Evolutionary conservation across 2,329 filamentous ascomycete species (phyloP), one percentile per base, ranked within the genome.

Genomic region (Fusarium anguioides): DNA sequence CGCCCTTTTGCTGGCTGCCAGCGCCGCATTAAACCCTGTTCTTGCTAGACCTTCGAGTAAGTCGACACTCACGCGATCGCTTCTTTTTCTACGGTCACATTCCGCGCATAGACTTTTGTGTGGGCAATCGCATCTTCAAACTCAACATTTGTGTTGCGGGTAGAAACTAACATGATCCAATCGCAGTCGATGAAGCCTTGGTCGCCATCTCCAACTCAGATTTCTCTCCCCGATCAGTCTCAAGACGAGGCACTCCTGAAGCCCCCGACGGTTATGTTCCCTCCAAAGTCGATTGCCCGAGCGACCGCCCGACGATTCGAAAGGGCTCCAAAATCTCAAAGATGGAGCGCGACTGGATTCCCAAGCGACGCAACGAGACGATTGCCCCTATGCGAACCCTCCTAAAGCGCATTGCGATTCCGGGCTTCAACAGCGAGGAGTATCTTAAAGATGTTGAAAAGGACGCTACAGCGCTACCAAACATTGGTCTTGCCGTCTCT

Each of bases 401-500:
- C 68, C 83, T 98, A 49, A 81, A 81, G 18, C 86, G 91, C 58
- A 83, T 92, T 73, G 88, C 88, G 71, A 94, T 98, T 64, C 80
- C 86, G n/a, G 88, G 86, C 60, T 95, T 97, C 64, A 89, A 97
- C 77, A 90, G 89, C n/a, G 82, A 82, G 2, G 75, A 80, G 3
- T 98, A 96, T 75, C 88, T 98, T 71, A 50, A 68, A 20, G 60
- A 77, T 58, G 78, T 66, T 24, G 72, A 77, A 51, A 72, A 29
- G 9, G 57, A 78, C 44, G 48, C 70, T 8, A 75, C 70, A 0
- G 77, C 80, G 24, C 76, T 84, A 62, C 84, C 84, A 50, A 84
- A 83, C 69, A 89, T 97, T 63, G 93, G 84, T 17, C 86, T 97
- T 64, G 92, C 93, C 12, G 82, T 91, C 41, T 96, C 92, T 0